Base-by-base conservation (phyloP, 202 grass and related monocot genomes). In the Brachypodium distachyon region DNA sequence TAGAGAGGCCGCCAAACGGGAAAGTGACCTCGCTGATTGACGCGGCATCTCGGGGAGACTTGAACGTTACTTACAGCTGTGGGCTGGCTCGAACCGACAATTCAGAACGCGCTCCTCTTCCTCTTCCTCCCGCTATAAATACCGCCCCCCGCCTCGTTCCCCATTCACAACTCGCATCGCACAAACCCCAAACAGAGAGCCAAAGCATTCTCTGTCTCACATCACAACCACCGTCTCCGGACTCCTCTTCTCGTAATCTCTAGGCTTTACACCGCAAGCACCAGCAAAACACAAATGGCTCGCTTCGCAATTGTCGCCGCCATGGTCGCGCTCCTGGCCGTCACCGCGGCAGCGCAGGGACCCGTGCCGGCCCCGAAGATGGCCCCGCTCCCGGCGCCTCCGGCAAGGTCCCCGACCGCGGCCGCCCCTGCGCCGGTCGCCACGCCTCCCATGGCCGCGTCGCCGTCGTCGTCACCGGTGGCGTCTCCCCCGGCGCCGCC, bases 251-350 rank as follows among this genome's bases (percentile, higher is more conserved):
- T 10, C 25, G 0, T 11, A 2, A 59, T 17, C 2, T 6, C 17
- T 32, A 41, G 21, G 19, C n/a, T n/a, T n/a, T n/a, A n/a, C 9
- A 6, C 8, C 9, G 16, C 9, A 13, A 3, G 6, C 63, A 39
- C 21, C 2, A 9, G 28, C 33, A 22, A 11, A 9, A 58, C 48
- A 5, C 21, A 12, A 25, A 90, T 89, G 85, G 89, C 89, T 70
- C 89, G 85, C 77, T 70, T 89, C 61, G 70, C 82, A 54, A 27
- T 87, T 11, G 51, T 92, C 77, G 58, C 81, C 32, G 67, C 81
- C 46, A 25, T 81, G 47, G 9, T 90, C 3, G 84, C 67, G 26
- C 83, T 88, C 18, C 81, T 96, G 7, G 82, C 82, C 34, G 70
- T 85, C 7, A 32, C 51, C 27, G 72, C 78, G 6, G 58, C 70